Conservation (phyloP, 306 rosid genomes). For the Coriaria nepalensis region DNA sequence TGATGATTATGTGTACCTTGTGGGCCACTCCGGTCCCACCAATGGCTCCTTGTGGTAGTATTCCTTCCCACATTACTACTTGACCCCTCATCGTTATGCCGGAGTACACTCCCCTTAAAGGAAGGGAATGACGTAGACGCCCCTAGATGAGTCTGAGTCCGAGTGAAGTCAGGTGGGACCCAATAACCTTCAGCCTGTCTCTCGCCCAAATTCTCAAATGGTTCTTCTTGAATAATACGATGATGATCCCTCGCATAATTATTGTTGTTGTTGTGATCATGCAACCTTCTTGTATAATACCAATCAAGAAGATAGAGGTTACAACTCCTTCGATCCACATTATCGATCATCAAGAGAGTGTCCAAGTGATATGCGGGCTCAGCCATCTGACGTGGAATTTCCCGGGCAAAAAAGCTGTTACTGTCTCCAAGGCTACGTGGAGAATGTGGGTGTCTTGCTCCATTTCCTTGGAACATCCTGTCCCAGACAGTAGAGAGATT, state of each 20-base stretch:
- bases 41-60: constrained; percentile 29
- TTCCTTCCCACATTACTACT: constrained; percentile 6
- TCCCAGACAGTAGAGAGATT: constrained; percentile 56
- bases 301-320: constrained; percentile 69
- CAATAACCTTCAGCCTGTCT: constrained; percentile 29
- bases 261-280: no score
- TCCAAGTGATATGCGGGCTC: constrained; percentile 34
- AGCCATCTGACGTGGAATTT: constrained; percentile 22
- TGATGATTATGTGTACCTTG: constrained; percentile 9
- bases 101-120: constrained; percentile 40
- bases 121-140: constrained; percentile 62
- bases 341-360: constrained; percentile 41
- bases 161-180: constrained; percentile 32
- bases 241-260: no score
- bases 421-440: constrained; percentile 33
- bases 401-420: constrained; percentile 27
- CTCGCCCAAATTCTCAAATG: constrained; percentile 21
- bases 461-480: constrained; percentile 35
- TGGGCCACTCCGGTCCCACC: constrained; percentile 69
- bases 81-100: constrained; percentile 17
- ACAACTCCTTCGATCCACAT: constrained; percentile 36
- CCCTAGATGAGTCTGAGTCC: constrained; percentile 31
- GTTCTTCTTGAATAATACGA: constrained; percentile 15
- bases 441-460: constrained; percentile 24
- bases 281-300: constrained; percentile 35